Percentiles rank a stretch among this genome's conserved stretches.
Conservation (phyloP, 164 flowering plant genomes). For the Akebia trifoliata region DNA sequence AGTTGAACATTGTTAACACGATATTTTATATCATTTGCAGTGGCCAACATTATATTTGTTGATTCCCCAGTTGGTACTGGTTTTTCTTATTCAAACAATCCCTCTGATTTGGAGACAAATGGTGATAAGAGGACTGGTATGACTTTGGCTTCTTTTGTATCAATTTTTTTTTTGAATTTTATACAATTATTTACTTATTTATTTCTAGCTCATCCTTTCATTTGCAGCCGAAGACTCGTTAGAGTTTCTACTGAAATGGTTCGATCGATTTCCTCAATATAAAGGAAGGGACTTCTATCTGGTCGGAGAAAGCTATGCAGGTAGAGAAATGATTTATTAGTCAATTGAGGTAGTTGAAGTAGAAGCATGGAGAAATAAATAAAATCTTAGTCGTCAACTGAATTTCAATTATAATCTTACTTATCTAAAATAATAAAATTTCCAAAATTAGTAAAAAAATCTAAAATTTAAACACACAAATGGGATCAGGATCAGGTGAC, state of each 20-base stretch:
- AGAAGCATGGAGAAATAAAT: not conserved
- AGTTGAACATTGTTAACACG: not conserved
- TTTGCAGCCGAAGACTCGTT: conserved; percentile 13
- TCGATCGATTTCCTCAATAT: conserved; percentile 39
- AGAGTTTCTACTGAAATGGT: conserved; percentile 35
- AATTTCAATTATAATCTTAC: not conserved
- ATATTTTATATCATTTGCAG: conserved; percentile 29
- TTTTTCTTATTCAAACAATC: conserved; percentile 68
- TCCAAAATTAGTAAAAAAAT: no score
- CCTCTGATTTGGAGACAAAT: conserved; percentile 44
- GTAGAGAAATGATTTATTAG: conserved; percentile 13
- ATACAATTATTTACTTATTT: not conserved
- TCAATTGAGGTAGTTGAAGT: not conserved
- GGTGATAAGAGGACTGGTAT: conserved; percentile 81
- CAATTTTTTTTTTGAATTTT: not conserved
- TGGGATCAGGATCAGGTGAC: no score
- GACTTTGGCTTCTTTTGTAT: not conserved
- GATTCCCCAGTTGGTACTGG: conserved; percentile 88
- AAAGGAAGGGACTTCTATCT: conserved; percentile 37
- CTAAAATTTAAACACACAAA: no score
- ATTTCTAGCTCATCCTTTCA: not conserved
- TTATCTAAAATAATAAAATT: not conserved
- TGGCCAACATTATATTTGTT: conserved; percentile 67
- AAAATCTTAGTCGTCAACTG: not conserved
- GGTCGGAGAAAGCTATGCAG: conserved; percentile 53